Evolutionary conservation across 352 stramenopile species (phyloP).

Genomic region (Globisporangium iwayamae): DNA sequence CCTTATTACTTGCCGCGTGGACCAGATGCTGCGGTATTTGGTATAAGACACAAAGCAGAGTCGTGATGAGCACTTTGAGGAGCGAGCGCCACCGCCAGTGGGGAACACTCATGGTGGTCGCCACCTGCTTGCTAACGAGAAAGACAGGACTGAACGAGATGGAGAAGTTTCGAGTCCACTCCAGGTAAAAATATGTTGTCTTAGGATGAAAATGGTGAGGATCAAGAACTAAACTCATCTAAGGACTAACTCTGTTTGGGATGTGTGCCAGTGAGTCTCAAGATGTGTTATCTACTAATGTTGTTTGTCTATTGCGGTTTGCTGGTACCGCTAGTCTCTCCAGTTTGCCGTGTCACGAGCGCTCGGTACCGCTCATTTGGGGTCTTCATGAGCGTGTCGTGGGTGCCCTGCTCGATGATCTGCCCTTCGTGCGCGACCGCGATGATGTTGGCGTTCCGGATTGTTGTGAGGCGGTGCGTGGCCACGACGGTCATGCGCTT

Average conservation of each 20-base stretch:
- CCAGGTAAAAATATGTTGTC: neutral
- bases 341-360: slow-evolving; percentile 20
- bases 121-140: no score
- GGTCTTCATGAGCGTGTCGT: slow-evolving; percentile 48
- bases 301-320: neutral
- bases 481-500: slow-evolving; percentile 81
- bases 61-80: neutral
- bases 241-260: neutral
- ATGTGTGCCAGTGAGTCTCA: no score
- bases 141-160: neutral
- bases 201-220: neutral
- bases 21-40: neutral
- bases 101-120: neutral
- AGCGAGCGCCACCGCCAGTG: neutral
- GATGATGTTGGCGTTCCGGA: slow-evolving; percentile 86
- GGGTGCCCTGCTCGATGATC: slow-evolving; percentile 80
- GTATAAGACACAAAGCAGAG: neutral
- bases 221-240: neutral
- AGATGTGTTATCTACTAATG: neutral
- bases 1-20: neutral
- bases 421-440: slow-evolving; percentile 70
- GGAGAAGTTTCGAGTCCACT: no score
- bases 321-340: neutral
- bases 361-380: slow-evolving; percentile 21
- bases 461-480: slow-evolving; percentile 84